Percentiles rank a stretch among this genome's conserved stretches.
These are phyloP conservation scores for Penicillium manginii DNA, from an alignment of 495 filamentous ascomycete species.

Conservation along the genomic window DNA sequence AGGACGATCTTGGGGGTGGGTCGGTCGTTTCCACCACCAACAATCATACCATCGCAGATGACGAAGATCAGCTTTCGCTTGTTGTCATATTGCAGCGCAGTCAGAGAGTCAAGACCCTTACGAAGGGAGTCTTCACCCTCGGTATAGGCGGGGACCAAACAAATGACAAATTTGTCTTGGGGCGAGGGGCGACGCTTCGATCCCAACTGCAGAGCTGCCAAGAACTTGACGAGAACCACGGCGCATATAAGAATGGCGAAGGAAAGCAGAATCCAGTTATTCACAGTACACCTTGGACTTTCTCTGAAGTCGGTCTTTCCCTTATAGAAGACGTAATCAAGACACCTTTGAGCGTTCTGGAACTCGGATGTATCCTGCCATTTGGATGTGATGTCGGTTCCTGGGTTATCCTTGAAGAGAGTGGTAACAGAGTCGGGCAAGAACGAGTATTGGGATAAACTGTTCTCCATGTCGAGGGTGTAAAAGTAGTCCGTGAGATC, in stretches of 20 bases:
- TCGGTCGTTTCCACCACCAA: slow-evolving; percentile 93
- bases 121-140: slow-evolving; percentile 94
- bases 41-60: slow-evolving; percentile 96
- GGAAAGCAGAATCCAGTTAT: slow-evolving; percentile 87
- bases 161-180: slow-evolving; percentile 97
- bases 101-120: slow-evolving; percentile 91
- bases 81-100: slow-evolving; percentile 94
- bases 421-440: slow-evolving; percentile 65
- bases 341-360: slow-evolving; percentile 68
- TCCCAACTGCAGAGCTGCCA: slow-evolving; percentile 92
- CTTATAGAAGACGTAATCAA: slow-evolving; percentile 81
- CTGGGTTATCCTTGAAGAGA: slow-evolving; percentile 73
- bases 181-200: slow-evolving; percentile 91
- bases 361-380: slow-evolving; percentile 60
- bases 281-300: slow-evolving; percentile 75
- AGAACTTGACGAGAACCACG: slow-evolving; percentile 94
- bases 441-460: slow-evolving; percentile 62
- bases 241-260: slow-evolving; percentile 81
- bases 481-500: slow-evolving; percentile 92
- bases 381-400: slow-evolving; percentile 70
- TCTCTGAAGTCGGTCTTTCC: slow-evolving; percentile 86
- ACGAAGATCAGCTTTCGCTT: slow-evolving; percentile 95
- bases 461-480: slow-evolving; percentile 59
- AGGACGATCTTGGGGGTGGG: slow-evolving; percentile 97
- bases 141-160: slow-evolving; percentile 95